A percentile compares a stretch with the other conserved stretches of the same genome.
phyloP scores from a whole-genome alignment of 1,284 basidiomycete genomes.

The Trichosporon sp. region DNA sequence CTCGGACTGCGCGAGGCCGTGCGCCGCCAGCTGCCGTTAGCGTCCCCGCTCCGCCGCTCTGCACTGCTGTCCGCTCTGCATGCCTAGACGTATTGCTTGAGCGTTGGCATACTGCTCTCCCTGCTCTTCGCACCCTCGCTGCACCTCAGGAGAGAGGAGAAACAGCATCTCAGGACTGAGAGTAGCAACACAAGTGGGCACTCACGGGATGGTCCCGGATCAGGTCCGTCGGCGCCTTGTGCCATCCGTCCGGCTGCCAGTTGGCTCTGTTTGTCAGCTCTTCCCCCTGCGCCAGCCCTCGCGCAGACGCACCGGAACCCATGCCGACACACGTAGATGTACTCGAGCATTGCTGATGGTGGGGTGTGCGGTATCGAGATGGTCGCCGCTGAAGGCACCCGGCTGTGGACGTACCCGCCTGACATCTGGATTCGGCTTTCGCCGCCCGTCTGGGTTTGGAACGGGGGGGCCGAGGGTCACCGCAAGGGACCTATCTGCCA shows the following conservation, averaged over 20 bases:
- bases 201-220: constrained; percentile 52
- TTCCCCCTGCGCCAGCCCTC: constrained; percentile 29
- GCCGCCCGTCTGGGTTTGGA: neutral
- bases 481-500: neutral
- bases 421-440: neutral
- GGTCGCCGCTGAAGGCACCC: neutral
- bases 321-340: constrained; percentile 54
- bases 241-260: constrained; percentile 22
- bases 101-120: too few species aligned
- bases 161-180: neutral
- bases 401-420: neutral
- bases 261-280: constrained; percentile 6
- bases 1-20: constrained; percentile 48
- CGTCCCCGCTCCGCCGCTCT: neutral
- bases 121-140: too few species aligned
- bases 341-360: constrained; percentile 46
- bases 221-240: constrained; percentile 49
- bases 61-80: too few species aligned
- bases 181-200: neutral
- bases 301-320: constrained; percentile 44
- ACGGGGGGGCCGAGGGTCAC: neutral
- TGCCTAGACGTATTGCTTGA: too few species aligned
- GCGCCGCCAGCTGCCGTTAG: constrained; percentile 46
- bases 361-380: neutral
- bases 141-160: too few species aligned